Base-by-base conservation (phyloP, 1,139 yeast genomes). In the Hyphopichia burtonii region DNA sequence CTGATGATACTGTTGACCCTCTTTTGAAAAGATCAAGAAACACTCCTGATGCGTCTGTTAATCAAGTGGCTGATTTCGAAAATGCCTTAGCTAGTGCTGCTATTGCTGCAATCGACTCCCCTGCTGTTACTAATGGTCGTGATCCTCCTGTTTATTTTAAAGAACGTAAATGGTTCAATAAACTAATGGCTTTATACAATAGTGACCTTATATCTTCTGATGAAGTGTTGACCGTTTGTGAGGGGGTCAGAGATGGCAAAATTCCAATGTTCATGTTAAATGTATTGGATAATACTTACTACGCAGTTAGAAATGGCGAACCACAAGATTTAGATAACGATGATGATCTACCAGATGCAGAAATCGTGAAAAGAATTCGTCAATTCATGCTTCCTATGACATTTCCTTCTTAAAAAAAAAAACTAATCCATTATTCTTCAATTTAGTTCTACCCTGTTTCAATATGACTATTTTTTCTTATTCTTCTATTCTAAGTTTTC, bases 81-180 rank as follows among this genome's bases (percentile, higher is more conserved):
- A 61, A 59, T 44, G 68, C 58, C 0, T 47, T 67, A 40, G 63
- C 68, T 3, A 52, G 58, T 9, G 68, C 71, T 2, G 65, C 70
- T 1, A 63, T 66, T 15, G 66, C 68, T 2, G 71, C 71, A 1
- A 62, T 65, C n/a, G 60, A 63, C 38, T 56, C 68, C 1, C 68
- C 70, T 0, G 50, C 61, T 2, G 66, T 63, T 2, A 51, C 55
- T 7, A 57, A 53, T 34, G 61, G 58, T 2, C 53, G 56, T 16
- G 58, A 56, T 15, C 45, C 56, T 4, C 67, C 68, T 4, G 55
- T 55, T 34, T 69, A 69, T 45, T 61, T 66, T 20, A 68, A 66
- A 40, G 74, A 69, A 42, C 55, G 73, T n/a, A 63, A 66, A 40
- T 69, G 75, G 74, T 68, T 68, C 48, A 66, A 61, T 43, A 66